Conservation (phyloP, 2,329 filamentous ascomycete species). For the Ophiostoma sp. region DNA sequence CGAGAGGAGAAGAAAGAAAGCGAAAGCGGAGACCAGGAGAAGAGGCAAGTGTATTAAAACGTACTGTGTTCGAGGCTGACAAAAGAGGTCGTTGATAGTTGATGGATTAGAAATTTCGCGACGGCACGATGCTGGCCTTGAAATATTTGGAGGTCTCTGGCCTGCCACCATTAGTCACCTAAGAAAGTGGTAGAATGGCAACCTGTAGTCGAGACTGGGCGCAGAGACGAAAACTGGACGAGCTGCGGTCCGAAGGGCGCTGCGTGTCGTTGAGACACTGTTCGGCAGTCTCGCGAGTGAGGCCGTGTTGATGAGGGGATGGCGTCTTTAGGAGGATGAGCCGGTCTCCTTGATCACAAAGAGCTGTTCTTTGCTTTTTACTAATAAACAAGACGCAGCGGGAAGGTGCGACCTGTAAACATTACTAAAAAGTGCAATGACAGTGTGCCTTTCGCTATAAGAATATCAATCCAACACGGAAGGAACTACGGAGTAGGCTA, state of each 20-base stretch:
- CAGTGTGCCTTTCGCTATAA: neutral
- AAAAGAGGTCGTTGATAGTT: neutral
- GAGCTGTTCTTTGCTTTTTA: neutral
- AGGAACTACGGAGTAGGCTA: neutral
- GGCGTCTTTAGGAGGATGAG: neutral
- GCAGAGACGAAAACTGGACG: neutral
- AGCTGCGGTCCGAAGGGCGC: neutral
- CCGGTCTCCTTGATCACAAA: neutral
- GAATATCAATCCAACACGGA: neutral
- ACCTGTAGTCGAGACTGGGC: neutral
- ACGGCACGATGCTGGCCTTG: neutral
- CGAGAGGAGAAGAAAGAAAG: neutral
- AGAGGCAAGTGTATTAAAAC: neutral
- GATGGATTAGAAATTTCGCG: neutral
- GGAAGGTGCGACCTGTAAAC: constrained; percentile 5
- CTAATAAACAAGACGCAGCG: neutral
- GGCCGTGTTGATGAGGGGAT: neutral
- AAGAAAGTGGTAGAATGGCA: neutral
- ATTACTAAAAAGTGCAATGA: neutral
- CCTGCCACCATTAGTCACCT: neutral
- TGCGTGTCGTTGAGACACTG: neutral
- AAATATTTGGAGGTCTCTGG: neutral
- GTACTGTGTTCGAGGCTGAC: constrained; percentile 2
- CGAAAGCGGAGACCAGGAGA: constrained; percentile 4
- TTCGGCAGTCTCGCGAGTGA: neutral